Evolutionary conservation across 306 rosid species (phyloP), one percentile per base, ranked within the genome.

Genomic region (Sicyos baderoa): DNA sequence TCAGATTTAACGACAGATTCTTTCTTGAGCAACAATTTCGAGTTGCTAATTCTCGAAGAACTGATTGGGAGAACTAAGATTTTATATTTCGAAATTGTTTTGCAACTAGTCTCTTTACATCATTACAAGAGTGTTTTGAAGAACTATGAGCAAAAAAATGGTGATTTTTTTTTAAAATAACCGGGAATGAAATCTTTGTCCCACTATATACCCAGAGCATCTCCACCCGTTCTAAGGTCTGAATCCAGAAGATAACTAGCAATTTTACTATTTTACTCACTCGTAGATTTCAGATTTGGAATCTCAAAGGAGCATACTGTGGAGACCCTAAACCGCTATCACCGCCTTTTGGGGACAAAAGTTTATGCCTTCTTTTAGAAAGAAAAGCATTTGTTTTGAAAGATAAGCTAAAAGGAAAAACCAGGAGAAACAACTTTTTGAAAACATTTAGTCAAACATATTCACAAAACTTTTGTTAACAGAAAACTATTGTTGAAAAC

Each of bases 11-110:
- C 2, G 27, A 35, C 6, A 7, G 12, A 64, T 44, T 64, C 29
- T 12, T 40, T 67, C 54, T 83, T 85, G 37, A 65, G 82, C 79
- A 61, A 61, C 68, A 35, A 35, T 6, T 12, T 57, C 42, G 4
- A 57, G 23, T 37, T 40, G 8, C 5, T 23, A 1, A 11, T 54
- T 19, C 59, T 4, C 29, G 22, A 53, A 9, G 27, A 53, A 53
- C 23, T 7, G 14, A 53, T 54, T 4, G 16, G 60, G 27, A 22
- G 27, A 23, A 22, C 62, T 22, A 57, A 56, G 2, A 11, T 15
- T 29, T 58, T 29, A 21, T 9, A 27, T 54, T 58, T 5, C 44
- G 12, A 13, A 54, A 58, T 10, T 55, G 4, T 50, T 50, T 15
- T 49, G 18, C 14, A 49, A 15, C 15, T 45, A 14, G 53, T 49